Conservation (phyloP, 1,284 basidiomycete genomes). For the Omphalotus olearius region DNA sequence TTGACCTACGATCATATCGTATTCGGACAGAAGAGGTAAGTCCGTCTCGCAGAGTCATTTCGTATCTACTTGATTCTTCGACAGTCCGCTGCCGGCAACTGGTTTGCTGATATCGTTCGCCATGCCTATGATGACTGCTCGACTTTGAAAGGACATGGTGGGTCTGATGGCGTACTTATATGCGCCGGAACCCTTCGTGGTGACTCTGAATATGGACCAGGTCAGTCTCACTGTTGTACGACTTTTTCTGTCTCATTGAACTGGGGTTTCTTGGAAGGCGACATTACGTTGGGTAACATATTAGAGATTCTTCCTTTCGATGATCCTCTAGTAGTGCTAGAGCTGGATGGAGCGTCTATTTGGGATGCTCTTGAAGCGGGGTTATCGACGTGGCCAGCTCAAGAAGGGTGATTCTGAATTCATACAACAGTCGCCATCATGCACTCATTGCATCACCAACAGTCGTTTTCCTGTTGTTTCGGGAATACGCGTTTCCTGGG, state of each 20-base stretch:
- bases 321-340: constrained; percentile 80
- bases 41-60: background rate
- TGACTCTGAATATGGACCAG: constrained; percentile 82
- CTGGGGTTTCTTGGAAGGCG: constrained; percentile 36
- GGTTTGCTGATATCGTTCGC: constrained; percentile 84
- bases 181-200: constrained; percentile 87
- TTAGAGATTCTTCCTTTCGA: constrained; percentile 89
- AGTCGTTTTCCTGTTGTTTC: constrained; percentile 89
- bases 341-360: constrained; percentile 77
- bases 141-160: constrained; percentile 54
- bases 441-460: constrained; percentile 11
- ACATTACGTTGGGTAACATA: constrained; percentile 79
- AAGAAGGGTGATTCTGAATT: constrained; percentile 67
- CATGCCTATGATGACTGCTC: constrained; percentile 85
- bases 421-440: background rate
- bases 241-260: background rate
- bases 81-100: constrained; percentile 80
- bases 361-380: constrained; percentile 82
- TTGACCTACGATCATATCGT: constrained; percentile 74
- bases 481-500: constrained; percentile 87
- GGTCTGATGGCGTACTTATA: constrained; percentile 76
- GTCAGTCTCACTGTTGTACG: constrained; percentile 29
- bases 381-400: constrained; percentile 80
- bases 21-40: constrained; percentile 70
- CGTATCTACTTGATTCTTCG: background rate